Percentiles rank a stretch among this genome's conserved stretches.
phyloP scores from a whole-genome alignment of 176 grass and related monocot genomes.

The Aegilops bicornis region DNA sequence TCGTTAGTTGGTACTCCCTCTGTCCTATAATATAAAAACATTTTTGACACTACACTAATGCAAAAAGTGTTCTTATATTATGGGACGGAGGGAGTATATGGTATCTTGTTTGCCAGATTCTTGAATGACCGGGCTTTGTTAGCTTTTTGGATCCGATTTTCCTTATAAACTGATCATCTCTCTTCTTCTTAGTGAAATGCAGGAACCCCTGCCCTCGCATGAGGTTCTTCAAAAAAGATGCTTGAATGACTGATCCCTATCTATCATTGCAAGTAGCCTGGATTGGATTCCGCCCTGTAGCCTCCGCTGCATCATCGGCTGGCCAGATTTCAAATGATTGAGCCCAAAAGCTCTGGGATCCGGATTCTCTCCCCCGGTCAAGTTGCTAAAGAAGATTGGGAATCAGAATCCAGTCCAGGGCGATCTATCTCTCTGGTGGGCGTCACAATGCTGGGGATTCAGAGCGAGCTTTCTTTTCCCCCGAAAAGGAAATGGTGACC shows the following conservation, averaged over 20 bases:
- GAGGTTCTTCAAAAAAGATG: too few relatives aligned
- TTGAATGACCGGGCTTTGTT: too few relatives aligned
- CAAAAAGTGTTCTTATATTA: too few relatives aligned
- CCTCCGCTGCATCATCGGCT: not conserved
- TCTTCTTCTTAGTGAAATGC: too few relatives aligned
- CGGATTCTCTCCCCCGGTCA: not conserved
- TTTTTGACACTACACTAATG: too few relatives aligned
- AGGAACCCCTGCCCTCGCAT: too few relatives aligned
- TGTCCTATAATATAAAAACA: too few relatives aligned
- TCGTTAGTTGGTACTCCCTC: not conserved
- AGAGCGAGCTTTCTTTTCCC: not conserved
- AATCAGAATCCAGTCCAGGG: not conserved
- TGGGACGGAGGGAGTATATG: too few relatives aligned
- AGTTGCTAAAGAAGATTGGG: not conserved
- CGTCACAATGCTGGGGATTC: not conserved
- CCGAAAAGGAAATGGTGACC: not conserved
- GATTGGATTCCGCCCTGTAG: not conserved
- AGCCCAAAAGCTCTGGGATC: not conserved
- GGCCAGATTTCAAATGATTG: not conserved
- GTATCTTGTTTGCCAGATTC: too few relatives aligned
- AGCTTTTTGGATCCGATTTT: too few relatives aligned
- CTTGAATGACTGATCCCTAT: not conserved
- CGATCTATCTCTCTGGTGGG: not conserved
- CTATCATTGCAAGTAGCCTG: not conserved
- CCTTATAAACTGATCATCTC: too few relatives aligned